Evolutionary conservation across 495 filamentous ascomycete species (phyloP), one percentile per base, ranked within the genome.

Genomic region (Penicillium egyptiacum): DNA sequence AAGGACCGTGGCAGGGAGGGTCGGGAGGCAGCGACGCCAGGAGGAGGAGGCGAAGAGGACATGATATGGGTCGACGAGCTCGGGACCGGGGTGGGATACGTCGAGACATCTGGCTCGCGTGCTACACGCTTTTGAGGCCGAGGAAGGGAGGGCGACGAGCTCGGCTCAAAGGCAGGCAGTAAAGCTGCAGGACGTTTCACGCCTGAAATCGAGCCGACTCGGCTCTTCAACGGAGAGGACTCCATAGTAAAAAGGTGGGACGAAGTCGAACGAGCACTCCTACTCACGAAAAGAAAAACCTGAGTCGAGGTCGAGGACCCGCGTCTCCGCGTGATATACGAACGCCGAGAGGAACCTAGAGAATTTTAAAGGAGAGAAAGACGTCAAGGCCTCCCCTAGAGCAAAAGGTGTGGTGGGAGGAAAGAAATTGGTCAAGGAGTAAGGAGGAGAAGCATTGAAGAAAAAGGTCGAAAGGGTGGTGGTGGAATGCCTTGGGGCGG

Each of bases 111-210:
- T 39, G 79, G 75, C 57, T 82, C 80, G 62, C 84, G 80, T 71
- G 85, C 82, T 68, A 83, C 79, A 70, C 88, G 83, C 77, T 91
- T 88, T 52, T 79, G 76, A 14, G 88, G 84, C 40, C 88, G 82
- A 60, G 91, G 90, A 55, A 93, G 82, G 56, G 79, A 84, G 25
- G 92, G 94, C 30, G 93, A 96, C 12, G 92, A 95, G 49, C 89
- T 93, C 53, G 91, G 94, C 75, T 98, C 94, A 73, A 98, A 96
- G 6, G 94, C 87, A 56, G 94, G 94, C 37, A 98, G 83, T 47
- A 98, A 73, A 54, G 91, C 83, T 58, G 88, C 88, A 41, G 89
- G 84, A 73, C 91, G 86, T 78, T 95, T 95, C 54, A 86, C 72
- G 60, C 89, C 85, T 47, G 83, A 81, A 14, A 73, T 50, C 79